These are phyloP conservation scores for Silene coronaria DNA, from an alignment of 179 eudicot genomes.

Conservation along the genomic window DNA sequence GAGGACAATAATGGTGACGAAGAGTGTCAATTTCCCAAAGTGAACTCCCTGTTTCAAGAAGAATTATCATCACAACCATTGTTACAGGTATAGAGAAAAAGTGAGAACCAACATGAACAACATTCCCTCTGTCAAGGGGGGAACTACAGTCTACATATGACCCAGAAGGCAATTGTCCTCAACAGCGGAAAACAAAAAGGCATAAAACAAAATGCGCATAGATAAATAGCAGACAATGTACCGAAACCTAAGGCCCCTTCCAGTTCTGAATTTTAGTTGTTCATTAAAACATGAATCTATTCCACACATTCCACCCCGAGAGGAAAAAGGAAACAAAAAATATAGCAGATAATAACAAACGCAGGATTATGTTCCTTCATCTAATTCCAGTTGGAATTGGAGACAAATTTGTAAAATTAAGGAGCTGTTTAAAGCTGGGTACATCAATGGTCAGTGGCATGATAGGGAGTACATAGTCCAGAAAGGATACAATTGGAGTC, in stretches of 20 bases:
- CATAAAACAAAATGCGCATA: background rate
- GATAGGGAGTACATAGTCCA: too few relatives aligned
- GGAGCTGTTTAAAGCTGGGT: too few relatives aligned
- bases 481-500: too few relatives aligned
- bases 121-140: background rate
- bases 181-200: background rate
- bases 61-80: background rate
- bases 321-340: background rate
- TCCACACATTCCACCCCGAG: background rate
- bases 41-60: conserved; percentile 70
- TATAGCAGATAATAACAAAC: background rate
- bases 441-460: too few relatives aligned
- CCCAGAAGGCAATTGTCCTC: background rate
- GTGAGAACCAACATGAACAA: background rate
- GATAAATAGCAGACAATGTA: background rate
- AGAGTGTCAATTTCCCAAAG: conserved; percentile 94
- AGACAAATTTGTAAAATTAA: too few relatives aligned
- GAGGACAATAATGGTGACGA: conserved; percentile 85
- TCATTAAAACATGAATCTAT: background rate
- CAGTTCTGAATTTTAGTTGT: background rate
- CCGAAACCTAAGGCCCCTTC: background rate
- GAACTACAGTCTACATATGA: background rate
- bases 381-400: too few relatives aligned
- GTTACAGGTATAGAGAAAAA: background rate
- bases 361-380: too few relatives aligned